Conservation (phyloP, 176 grass and related monocot genomes). For the Zoysia japonica region DNA sequence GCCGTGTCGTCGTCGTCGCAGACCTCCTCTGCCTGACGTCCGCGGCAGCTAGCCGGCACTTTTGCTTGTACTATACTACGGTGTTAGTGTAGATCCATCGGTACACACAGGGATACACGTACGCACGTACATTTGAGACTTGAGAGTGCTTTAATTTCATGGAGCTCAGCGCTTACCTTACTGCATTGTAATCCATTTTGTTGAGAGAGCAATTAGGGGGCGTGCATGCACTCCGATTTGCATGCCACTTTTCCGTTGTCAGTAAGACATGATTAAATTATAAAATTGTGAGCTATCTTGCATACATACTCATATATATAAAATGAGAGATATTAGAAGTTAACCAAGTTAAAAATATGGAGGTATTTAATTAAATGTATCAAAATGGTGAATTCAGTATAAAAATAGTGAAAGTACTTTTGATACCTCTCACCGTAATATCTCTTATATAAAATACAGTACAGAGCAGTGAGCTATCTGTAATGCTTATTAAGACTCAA, state of each 20-base stretch:
- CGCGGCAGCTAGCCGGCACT: not conserved
- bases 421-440: too few species aligned
- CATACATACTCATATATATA: not conserved
- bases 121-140: not conserved
- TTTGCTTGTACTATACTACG: not conserved
- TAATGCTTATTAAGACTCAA: not conserved
- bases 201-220: not conserved
- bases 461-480: too few species aligned
- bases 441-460: too few species aligned
- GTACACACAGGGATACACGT: not conserved
- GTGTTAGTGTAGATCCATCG: constrained; percentile 13
- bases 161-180: not conserved
- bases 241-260: not conserved
- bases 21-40: constrained; percentile 31
- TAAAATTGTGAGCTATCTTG: not conserved
- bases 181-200: constrained; percentile 5
- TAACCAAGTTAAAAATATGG: too few species aligned
- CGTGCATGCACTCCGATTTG: not conserved
- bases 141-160: not conserved
- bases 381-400: too few species aligned
- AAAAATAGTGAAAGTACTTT: too few species aligned
- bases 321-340: too few species aligned
- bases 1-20: constrained; percentile 54
- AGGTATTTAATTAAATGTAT: too few species aligned
- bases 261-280: not conserved